phyloP scores from a whole-genome alignment of 495 filamentous ascomycete genomes.

The Lasiosphaeria hispida region DNA sequence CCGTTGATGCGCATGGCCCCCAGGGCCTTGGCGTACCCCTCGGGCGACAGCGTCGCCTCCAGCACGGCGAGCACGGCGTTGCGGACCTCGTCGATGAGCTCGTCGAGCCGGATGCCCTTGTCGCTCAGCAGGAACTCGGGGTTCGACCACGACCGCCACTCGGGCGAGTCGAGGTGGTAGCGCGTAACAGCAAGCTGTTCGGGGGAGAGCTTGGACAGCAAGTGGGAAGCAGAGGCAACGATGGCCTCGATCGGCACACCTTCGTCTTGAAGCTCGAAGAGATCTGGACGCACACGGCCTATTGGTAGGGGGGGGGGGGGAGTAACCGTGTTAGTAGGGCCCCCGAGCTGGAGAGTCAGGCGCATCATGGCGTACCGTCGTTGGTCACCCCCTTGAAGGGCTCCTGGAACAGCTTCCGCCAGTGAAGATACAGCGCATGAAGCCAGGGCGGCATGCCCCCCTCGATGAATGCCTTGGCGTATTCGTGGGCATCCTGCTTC shows the following conservation, averaged over 20 bases:
- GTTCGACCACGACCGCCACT: constrained; percentile 75
- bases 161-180: constrained; percentile 65
- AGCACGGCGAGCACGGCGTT: constrained; percentile 54
- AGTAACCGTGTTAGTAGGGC: not conserved
- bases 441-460: constrained; percentile 64
- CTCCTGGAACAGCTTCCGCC: constrained; percentile 62
- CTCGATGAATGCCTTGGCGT: constrained; percentile 60
- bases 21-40: constrained; percentile 69
- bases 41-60: constrained; percentile 56
- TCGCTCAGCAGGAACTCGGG: constrained; percentile 63
- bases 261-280: constrained; percentile 62
- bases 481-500: constrained; percentile 61
- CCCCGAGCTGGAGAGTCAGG: not conserved
- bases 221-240: constrained; percentile 42
- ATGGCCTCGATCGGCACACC: constrained; percentile 57
- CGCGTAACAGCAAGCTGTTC: constrained; percentile 46
- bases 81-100: constrained; percentile 42
- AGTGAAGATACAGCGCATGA: constrained; percentile 63
- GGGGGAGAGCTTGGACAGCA: constrained; percentile 45
- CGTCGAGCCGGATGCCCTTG: constrained; percentile 67
- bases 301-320: not conserved
- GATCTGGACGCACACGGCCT: constrained; percentile 53
- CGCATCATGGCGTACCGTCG: constrained; percentile 50
- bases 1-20: constrained; percentile 73
- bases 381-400: constrained; percentile 70